A percentile compares a stretch with the other conserved stretches of the same genome.
Evolutionary conservation across 2,329 filamentous ascomycete genomes (phyloP).

Genomic region (Sarocladium kiliense): DNA sequence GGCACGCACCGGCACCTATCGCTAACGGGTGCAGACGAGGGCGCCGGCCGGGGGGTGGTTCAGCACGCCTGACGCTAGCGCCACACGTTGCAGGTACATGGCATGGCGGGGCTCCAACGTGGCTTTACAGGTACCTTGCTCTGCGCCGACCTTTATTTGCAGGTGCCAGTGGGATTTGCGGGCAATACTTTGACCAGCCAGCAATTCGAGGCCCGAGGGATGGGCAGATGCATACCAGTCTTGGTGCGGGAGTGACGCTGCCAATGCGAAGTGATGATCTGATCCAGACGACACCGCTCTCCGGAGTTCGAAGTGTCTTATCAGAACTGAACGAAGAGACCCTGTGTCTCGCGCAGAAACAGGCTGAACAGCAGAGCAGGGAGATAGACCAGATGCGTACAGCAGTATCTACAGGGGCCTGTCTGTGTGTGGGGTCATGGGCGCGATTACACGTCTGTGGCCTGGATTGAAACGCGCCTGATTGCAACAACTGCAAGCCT

Average conservation of each 20-base stretch:
- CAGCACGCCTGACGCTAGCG: not conserved
- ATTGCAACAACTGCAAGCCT: not conserved
- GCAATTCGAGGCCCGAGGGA: too few species aligned
- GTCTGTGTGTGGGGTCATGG: not conserved
- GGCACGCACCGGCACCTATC: not conserved
- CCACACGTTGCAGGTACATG: slow-evolving; percentile 7
- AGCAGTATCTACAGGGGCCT: not conserved
- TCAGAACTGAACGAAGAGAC: too few species aligned
- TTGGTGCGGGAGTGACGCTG: too few species aligned
- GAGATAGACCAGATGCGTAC: too few species aligned
- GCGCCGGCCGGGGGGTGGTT: not conserved
- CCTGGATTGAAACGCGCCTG: not conserved
- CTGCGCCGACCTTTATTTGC: not conserved
- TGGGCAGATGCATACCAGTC: too few species aligned
- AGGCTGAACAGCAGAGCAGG: too few species aligned
- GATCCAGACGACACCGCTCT: too few species aligned
- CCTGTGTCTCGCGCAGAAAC: not conserved
- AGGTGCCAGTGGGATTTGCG: not conserved
- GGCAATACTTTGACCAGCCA: too few species aligned
- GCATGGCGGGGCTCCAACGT: not conserved
- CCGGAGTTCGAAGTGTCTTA: too few species aligned
- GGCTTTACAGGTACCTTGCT: not conserved
- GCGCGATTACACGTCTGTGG: not conserved
- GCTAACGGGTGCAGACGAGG: too few species aligned
- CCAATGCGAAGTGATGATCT: too few species aligned